phyloP scores from a whole-genome alignment of 208 protist species.

The Trypanosoma scelopori region DNA sequence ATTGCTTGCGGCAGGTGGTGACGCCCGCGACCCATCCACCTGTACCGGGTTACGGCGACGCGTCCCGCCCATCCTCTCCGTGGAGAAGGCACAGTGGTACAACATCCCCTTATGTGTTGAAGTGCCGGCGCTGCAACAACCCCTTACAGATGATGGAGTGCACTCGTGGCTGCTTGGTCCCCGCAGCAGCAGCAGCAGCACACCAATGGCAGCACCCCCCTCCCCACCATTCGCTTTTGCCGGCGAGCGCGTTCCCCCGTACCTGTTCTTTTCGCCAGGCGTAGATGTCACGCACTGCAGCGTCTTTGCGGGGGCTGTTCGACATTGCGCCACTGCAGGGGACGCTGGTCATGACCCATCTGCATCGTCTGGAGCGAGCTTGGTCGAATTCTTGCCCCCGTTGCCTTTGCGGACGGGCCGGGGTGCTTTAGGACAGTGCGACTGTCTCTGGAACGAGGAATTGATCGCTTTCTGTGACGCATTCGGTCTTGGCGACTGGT shows the following conservation, averaged over 20 bases:
- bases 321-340: not conserved
- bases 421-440: constrained; percentile 20
- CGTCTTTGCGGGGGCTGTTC: constrained; percentile 14
- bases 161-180: not conserved
- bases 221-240: not conserved
- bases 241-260: not conserved
- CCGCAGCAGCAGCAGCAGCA: not conserved
- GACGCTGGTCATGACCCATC: not conserved
- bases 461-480: constrained; percentile 26
- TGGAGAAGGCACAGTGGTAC: constrained; percentile 25
- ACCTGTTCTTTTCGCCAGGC: constrained; percentile 25
- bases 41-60: not conserved
- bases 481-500: constrained; percentile 27
- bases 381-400: constrained; percentile 14
- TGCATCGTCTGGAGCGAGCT: not conserved
- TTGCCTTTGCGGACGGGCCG: constrained; percentile 15
- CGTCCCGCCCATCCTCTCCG: constrained; percentile 15
- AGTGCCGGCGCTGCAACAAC: constrained; percentile 23
- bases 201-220: not conserved
- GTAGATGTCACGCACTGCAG: constrained; percentile 31
- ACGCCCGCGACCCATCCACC: not conserved
- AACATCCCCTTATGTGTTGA: constrained; percentile 23
- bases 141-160: constrained; percentile 4
- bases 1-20: not conserved
- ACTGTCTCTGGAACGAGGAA: constrained; percentile 34